Base-by-base conservation (phyloP, 1,139 yeast genomes). In the Lodderomyces elongisporus region DNA sequence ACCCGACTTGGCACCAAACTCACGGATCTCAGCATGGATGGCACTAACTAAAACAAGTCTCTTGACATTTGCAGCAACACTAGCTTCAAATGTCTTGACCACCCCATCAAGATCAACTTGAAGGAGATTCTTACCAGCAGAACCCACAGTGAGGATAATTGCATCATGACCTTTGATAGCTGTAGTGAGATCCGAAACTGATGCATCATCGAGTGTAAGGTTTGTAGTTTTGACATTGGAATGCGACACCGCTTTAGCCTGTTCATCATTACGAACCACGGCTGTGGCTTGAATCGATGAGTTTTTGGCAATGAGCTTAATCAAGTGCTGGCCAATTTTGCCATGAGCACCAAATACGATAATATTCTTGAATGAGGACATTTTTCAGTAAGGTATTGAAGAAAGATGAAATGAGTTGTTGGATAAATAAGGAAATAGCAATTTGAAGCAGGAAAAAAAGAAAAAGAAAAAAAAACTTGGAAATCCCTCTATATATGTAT, bases 91-190 rank as follows among this genome's bases (percentile, higher is more conserved):
- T 2, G 72, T 66, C 47, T 74, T 74, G 25, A 74, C 75, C 5
- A 79, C 78, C 4, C 79, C 81, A 47, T 79, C 85, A 35, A 77
- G 58, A 47, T 79, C 87, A 10, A 79, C 74, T 16, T 66, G 61
- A 32, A 76, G 58, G 10, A 79, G 65, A 33, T 66, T 56, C 36
- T 66, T 68, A 2, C 84, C 85, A 5, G 74, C 79, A 2, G 83
- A 75, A 4, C 85, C 85, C 1, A 81, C 85, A 29, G 74, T 60
- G 56, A 78, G 74, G 1, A 79, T 74, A 5, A 79, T 75, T 5
- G 77, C 78, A 46, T 75, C 77, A 29, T 61, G 67, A 3, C 77
- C 80, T 27, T 53, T 50, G 22, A 79, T 51, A 0, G 56, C 56
- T 1, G 50, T 39, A 0, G 66, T 52, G 16, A 79, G 48, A 2